Evolutionary conservation across 441 rosid genomes (phyloP).

Genomic region (Jatropha multifida): DNA sequence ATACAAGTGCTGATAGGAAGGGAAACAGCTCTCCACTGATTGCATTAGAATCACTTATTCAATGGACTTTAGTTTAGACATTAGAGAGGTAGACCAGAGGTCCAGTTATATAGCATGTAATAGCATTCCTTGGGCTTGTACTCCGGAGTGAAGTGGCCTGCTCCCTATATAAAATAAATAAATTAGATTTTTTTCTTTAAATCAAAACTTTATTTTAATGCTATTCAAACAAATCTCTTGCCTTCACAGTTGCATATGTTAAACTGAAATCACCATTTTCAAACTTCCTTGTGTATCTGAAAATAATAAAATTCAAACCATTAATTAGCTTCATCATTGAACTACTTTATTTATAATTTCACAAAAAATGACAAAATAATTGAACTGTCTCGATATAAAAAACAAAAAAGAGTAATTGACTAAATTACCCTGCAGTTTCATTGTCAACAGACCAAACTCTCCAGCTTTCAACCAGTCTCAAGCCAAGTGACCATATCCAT

Average conservation of each 20-base stretch:
- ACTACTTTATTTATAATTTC: too few species aligned
- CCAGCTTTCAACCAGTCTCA: not conserved
- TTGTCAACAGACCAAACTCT: not conserved
- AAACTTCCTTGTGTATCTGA: not conserved
- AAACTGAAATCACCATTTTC: not conserved
- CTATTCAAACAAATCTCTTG: not conserved
- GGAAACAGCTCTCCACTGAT: too few species aligned
- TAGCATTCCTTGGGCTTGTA: not conserved
- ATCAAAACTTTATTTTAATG: not conserved
- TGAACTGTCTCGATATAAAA: too few species aligned
- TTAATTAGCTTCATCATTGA: too few species aligned
- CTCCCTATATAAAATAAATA: not conserved
- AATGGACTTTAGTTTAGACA: too few species aligned
- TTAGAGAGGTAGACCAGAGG: too few species aligned
- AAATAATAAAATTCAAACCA: not conserved
- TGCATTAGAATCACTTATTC: too few species aligned
- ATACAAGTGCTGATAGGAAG: too few species aligned
- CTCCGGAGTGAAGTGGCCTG: not conserved
- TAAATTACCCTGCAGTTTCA: not conserved
- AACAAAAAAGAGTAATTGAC: too few species aligned
- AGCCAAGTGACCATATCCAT: not conserved
- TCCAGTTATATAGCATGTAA: too few species aligned
- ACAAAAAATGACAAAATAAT: too few species aligned
- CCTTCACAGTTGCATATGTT: slow-evolving; percentile 6
- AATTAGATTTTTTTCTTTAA: not conserved